Evolutionary conservation across 495 filamentous ascomycete species (phyloP).

Genomic region (Arthonia radiata): DNA sequence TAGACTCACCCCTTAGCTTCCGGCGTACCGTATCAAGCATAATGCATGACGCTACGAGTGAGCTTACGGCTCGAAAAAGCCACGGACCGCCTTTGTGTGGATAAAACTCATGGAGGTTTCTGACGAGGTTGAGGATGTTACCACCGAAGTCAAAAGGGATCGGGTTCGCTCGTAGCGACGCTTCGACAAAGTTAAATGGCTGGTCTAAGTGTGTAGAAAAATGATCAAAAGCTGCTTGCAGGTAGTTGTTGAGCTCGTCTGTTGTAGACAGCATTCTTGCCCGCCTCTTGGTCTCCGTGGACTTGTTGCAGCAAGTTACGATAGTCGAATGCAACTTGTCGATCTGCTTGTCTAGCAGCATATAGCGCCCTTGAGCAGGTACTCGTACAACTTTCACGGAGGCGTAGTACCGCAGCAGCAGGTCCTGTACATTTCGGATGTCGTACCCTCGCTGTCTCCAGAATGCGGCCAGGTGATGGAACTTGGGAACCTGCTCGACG

Average conservation of each 20-base stretch:
- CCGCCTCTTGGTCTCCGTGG: constrained; percentile 16
- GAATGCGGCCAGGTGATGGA: constrained; percentile 10
- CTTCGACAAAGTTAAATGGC: constrained; percentile 31
- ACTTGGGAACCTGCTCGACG: constrained; percentile 2
- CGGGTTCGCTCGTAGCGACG: constrained; percentile 19
- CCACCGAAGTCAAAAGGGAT: constrained; percentile 26
- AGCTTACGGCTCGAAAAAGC: constrained; percentile 23
- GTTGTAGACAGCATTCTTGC: constrained; percentile 23
- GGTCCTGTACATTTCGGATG: constrained; percentile 19
- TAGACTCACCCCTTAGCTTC: constrained; percentile 12
- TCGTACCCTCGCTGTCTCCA: constrained; percentile 12
- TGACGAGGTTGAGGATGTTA: constrained; percentile 25
- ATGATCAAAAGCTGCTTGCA: constrained; percentile 29
- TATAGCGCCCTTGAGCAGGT: constrained; percentile 20
- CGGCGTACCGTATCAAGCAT: constrained; percentile 26
- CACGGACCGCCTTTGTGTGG: constrained; percentile 8
- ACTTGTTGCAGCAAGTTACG: constrained; percentile 12
- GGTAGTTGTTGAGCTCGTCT: constrained; percentile 24
- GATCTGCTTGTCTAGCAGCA: constrained; percentile 24
- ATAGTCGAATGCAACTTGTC: constrained; percentile 21
- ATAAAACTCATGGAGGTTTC: constrained; percentile 17
- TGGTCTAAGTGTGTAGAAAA: constrained; percentile 23
- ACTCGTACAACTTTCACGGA: constrained; percentile 26
- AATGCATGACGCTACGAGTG: constrained; percentile 28
- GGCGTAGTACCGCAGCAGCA: constrained; percentile 27